A percentile compares a stretch with the other conserved stretches of the same genome.
Conservation (phyloP, 345 rosid species). For the Firmiana major region DNA sequence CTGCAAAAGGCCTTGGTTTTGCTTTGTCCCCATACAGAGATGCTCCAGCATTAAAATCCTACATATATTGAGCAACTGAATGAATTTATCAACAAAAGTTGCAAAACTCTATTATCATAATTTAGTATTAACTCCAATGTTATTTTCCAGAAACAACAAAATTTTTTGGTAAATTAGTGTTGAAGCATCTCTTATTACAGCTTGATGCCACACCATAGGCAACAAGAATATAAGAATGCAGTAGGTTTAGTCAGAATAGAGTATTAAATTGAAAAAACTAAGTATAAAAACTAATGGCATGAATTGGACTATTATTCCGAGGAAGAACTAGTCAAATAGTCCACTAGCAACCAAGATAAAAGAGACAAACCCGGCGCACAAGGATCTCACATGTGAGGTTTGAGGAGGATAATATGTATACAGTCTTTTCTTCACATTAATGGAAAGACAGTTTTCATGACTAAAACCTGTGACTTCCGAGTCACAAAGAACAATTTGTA, state of each 20-base stretch:
- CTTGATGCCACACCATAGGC: background rate
- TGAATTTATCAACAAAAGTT: background rate
- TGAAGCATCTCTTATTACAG: background rate
- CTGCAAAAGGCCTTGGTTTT: slow-evolving; percentile 75
- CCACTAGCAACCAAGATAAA: background rate
- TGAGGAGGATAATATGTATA: too few species aligned
- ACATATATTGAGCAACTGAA: slow-evolving; percentile 8
- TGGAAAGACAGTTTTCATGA: too few species aligned
- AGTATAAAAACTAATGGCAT: background rate
- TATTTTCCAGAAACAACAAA: background rate
- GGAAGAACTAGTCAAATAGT: background rate
- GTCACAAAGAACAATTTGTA: too few species aligned
- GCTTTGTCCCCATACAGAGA: slow-evolving; percentile 93
- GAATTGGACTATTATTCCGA: background rate
- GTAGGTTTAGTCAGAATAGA: background rate
- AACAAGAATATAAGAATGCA: background rate
- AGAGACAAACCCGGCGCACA: too few species aligned
- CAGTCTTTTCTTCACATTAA: too few species aligned
- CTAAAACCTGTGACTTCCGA: too few species aligned
- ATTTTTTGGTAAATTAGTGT: background rate
- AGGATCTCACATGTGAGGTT: too few species aligned
- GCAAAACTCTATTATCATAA: background rate
- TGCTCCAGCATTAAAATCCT: slow-evolving; percentile 84
- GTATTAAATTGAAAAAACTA: background rate
- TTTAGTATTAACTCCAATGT: slow-evolving; percentile 2